phyloP scores from a whole-genome alignment of 345 rosid species.

The Gossypium thurberi region DNA sequence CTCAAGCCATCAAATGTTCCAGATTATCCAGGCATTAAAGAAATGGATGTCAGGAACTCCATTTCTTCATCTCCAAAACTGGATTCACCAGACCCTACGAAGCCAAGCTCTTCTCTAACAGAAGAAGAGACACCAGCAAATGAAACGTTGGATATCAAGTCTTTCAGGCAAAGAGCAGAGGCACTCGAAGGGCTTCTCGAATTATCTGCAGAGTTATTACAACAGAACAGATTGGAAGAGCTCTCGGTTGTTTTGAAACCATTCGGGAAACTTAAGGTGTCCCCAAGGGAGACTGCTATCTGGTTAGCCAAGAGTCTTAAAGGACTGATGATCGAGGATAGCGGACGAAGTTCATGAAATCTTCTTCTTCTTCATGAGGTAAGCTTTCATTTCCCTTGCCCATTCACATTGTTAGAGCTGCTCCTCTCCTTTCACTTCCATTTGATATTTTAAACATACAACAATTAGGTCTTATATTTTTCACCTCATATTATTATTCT shows the following conservation, averaged over 20 bases:
- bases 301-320: slow-evolving; percentile 94
- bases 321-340: slow-evolving; percentile 92
- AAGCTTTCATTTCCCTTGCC: slow-evolving; percentile 10
- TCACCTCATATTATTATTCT: slow-evolving; percentile 25
- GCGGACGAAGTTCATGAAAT: slow-evolving; percentile 41
- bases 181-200: slow-evolving; percentile 96
- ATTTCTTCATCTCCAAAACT: slow-evolving; percentile 20
- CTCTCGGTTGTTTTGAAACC: slow-evolving; percentile 84
- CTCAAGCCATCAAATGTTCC: slow-evolving; percentile 33
- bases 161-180: slow-evolving; percentile 92
- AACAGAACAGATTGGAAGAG: slow-evolving; percentile 84
- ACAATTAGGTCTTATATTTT: not conserved
- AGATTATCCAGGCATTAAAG: slow-evolving; percentile 38
- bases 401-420: slow-evolving; percentile 9
- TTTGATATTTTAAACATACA: slow-evolving; percentile 16
- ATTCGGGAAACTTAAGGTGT: slow-evolving; percentile 94
- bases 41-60: slow-evolving; percentile 34
- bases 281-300: slow-evolving; percentile 97
- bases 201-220: slow-evolving; percentile 83
- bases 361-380: slow-evolving; percentile 18
- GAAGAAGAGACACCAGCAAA: slow-evolving; percentile 60
- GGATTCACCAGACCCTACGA: slow-evolving; percentile 34
- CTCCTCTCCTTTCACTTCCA: slow-evolving; percentile 14
- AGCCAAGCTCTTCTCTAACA: slow-evolving; percentile 28
- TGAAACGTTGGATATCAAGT: slow-evolving; percentile 73